phyloP scores from a whole-genome alignment of 768 basidiomycete genomes.

The Xerocomellus intermedius region DNA sequence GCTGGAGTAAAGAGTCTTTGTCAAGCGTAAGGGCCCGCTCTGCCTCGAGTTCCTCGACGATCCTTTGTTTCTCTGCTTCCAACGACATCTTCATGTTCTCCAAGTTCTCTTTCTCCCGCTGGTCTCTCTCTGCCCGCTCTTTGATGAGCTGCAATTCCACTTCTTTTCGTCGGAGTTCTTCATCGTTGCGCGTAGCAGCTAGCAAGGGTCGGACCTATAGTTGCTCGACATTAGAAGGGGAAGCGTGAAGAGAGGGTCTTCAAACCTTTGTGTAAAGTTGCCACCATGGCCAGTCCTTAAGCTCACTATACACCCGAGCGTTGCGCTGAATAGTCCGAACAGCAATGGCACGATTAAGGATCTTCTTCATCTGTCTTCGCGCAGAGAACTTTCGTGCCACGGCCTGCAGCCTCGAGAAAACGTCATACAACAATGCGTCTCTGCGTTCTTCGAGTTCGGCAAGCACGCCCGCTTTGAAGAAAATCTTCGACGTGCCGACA shows the following conservation, averaged over 20 bases:
- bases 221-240: slow-evolving; percentile 7
- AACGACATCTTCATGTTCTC: slow-evolving; percentile 80
- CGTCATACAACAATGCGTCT: slow-evolving; percentile 82
- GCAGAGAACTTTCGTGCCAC: slow-evolving; percentile 82
- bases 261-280: slow-evolving; percentile 88
- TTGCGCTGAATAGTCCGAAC: slow-evolving; percentile 93
- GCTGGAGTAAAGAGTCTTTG: slow-evolving; percentile 78
- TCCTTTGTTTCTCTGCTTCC: slow-evolving; percentile 78
- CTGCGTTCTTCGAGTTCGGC: slow-evolving; percentile 94
- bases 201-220: slow-evolving; percentile 85
- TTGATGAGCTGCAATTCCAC: slow-evolving; percentile 75
- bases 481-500: slow-evolving; percentile 96
- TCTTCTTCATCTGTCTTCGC: slow-evolving; percentile 89
- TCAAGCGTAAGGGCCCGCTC: slow-evolving; percentile 79
- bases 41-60: slow-evolving; percentile 78
- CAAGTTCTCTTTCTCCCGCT: slow-evolving; percentile 73
- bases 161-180: slow-evolving; percentile 86
- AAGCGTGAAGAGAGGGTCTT: background rate
- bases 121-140: slow-evolving; percentile 86
- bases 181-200: slow-evolving; percentile 89
- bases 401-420: slow-evolving; percentile 89
- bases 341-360: slow-evolving; percentile 88
- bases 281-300: slow-evolving; percentile 99
- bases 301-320: slow-evolving; percentile 84
- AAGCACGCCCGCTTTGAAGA: slow-evolving; percentile 97